These are phyloP conservation scores for Candida anglica DNA, from an alignment of 805 yeast genomes.

Conservation along the genomic window DNA sequence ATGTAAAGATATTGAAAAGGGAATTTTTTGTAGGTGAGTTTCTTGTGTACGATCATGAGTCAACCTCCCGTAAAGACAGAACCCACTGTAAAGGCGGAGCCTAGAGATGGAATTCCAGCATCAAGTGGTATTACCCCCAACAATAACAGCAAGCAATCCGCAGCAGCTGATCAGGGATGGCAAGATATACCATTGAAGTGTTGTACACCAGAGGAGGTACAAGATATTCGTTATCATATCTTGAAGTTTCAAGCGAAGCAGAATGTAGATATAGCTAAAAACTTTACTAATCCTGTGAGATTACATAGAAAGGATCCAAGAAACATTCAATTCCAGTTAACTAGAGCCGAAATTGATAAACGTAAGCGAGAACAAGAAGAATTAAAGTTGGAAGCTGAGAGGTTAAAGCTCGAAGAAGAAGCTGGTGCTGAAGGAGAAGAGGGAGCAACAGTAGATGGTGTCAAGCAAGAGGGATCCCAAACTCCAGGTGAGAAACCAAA, in stretches of 20 bases:
- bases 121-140: neutral
- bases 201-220: constrained; percentile 66
- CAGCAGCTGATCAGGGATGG: constrained; percentile 31
- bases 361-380: constrained; percentile 34
- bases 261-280: constrained; percentile 64
- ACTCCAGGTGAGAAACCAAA: constrained; percentile 10
- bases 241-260: constrained; percentile 74
- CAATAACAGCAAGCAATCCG: constrained; percentile 2
- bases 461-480: constrained; percentile 11
- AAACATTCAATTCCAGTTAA: constrained; percentile 80
- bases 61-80: constrained; percentile 3
- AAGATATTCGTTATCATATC: constrained; percentile 73
- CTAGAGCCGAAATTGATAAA: constrained; percentile 70
- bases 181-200: constrained; percentile 63
- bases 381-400: constrained; percentile 18
- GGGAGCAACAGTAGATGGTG: constrained; percentile 10
- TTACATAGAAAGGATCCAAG: constrained; percentile 92
- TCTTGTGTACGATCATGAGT: constrained; percentile 3
- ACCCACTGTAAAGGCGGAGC: constrained; percentile 2
- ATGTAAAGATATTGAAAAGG: too few relatives aligned
- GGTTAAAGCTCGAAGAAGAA: constrained; percentile 7
- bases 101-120: neutral
- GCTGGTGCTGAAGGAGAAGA: constrained; percentile 14
- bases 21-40: too few relatives aligned
- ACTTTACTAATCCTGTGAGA: constrained; percentile 79